Conservation (phyloP, 2,329 filamentous ascomycete genomes). For the Tothia fuscella region DNA sequence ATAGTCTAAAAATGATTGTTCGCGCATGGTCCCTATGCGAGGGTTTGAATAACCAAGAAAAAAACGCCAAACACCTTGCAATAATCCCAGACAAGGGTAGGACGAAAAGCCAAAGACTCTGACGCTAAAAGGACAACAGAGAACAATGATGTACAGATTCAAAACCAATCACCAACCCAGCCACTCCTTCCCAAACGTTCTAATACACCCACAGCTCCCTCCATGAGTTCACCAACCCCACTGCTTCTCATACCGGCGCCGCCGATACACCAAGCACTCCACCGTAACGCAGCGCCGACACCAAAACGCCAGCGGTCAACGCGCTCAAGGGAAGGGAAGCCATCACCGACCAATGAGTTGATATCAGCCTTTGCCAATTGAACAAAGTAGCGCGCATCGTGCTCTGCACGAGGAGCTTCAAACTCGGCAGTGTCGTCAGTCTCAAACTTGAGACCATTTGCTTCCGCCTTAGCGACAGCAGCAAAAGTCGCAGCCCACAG, state of each 20-base stretch:
- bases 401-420: not conserved
- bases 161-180: slow-evolving; percentile 9
- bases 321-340: not conserved
- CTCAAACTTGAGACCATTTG: slow-evolving; percentile 4
- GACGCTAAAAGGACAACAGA: no score
- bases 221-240: slow-evolving; percentile 6
- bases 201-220: slow-evolving; percentile 7
- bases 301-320: slow-evolving; percentile 4
- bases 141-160: not conserved
- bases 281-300: slow-evolving; percentile 5
- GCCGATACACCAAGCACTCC: slow-evolving; percentile 8
- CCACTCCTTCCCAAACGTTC: slow-evolving; percentile 3
- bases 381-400: slow-evolving; percentile 3
- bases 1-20: no score
- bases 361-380: slow-evolving; percentile 1
- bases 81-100: no score
- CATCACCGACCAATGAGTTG: not conserved
- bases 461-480: slow-evolving; percentile 13
- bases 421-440: not conserved
- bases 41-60: no score
- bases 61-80: no score
- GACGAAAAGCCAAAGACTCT: no score
- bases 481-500: slow-evolving; percentile 24
- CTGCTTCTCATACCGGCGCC: not conserved
- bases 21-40: no score